Evolutionary conservation across 2,329 filamentous ascomycete genomes (phyloP), one percentile per base, ranked within the genome.

Genomic region (Aspergillus fructus): DNA sequence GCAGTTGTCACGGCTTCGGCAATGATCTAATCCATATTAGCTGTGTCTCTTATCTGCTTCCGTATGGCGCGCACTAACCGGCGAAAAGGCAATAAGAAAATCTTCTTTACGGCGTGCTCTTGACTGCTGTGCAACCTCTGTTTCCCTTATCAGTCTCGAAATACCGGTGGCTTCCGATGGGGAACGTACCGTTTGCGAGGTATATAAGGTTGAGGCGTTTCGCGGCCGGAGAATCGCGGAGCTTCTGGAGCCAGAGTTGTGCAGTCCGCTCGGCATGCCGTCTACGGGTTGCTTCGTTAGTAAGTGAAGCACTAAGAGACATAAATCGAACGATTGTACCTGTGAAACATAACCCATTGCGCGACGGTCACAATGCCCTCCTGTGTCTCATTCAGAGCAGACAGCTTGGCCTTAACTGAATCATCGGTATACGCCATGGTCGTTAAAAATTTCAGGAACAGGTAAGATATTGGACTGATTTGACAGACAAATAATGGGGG

Each of bases 331-430:
- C 19, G 37, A 39, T 48, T 45, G 53, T 56, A 96, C 92, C 92
- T 89, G 78, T 99, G 93, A 74, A 99, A 99, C 89, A 99, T 96
- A 61, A 99, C 94, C 96, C 96, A 99, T 86, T 97, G 93, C 57
- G 94, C 92, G 61, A 96, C 93, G 37, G 91, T 93, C 60, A 96
- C 86, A 70, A 99, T 97, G 77, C 92, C 96, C 73, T 99, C 94
- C 74, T 99, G 93, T 11, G 92, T 96, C 78, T 99, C 96, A 76
- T 96, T 97, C 61, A 99, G 85, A 42, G 92, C 91, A 33, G 93
- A 96, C 53, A 99, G 88, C 80, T 97, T 97, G 53, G 93, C 91
- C 74, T 93, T 86, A 55, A 99, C 92, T 47, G 92, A 90, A 79
- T 99, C 94, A 76, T 97, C 93, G 64, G 89, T 94, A 78, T 96